Base-by-base conservation (phyloP, 495 filamentous ascomycete species). In the Penicillium robsamsonii region DNA sequence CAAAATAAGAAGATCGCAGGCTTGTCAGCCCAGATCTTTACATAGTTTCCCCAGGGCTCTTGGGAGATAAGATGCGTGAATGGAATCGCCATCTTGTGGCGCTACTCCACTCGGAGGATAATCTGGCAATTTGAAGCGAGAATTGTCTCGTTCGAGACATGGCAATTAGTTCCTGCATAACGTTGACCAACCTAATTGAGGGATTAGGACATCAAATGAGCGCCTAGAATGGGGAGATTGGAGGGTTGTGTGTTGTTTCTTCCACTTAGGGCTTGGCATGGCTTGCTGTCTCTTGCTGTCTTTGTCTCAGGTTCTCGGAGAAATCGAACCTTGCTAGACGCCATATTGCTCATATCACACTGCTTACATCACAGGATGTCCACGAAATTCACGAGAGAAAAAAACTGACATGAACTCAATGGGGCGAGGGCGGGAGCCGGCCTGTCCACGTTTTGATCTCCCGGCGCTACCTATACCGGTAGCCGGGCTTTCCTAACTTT, bases 61-160 rank as follows among this genome's bases (percentile, higher is more conserved):
- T 22, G 22, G 22, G 2, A 22, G 2, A 22, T 22, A 22, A 13
- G 30, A 33, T 13, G 30, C 30, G 30, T 51, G 18, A 13, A 15
- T 22, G 48, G 48, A 29, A 50, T 33, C 37, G 50, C 29, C 15
- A 24, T 45, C 22, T 38, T 27, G 41, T 53, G 41, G 51, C 31
- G 51, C 37, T 53, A 9, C 51, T 53, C 51, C 51, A 53, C 51
- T 53, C 6, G 20, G 40, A 51, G 22, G n/a, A 35, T 29, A 46
- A 43, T 27, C 12, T 35, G 51, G 42, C 51, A 46, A 53, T 35
- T 46, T 37, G n/a, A n/a, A 53, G 51, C 51, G 51, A 53, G 30
- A 24, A 13, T 46, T 53, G 42, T 18, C 20, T 46, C 15, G 5
- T 46, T 25, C 18, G 18, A 35, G 30, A 12, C 10, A 25, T 5